These are phyloP conservation scores for Scytalidium sp. DNA, from an alignment of 2,329 filamentous ascomycete species.

Conservation along the genomic window DNA sequence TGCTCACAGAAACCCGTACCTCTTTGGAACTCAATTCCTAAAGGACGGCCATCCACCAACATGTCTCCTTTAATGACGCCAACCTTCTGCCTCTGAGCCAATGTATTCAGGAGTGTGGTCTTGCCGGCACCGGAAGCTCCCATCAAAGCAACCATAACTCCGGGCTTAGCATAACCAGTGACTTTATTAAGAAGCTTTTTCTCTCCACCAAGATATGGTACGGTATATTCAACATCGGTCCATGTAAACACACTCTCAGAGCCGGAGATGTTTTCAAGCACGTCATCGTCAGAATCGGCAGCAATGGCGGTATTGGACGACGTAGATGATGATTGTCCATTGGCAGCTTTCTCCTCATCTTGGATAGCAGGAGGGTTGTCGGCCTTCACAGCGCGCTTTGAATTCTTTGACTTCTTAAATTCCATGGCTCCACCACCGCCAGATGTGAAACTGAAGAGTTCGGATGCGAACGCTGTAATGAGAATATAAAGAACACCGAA, in stretches of 20 bases:
- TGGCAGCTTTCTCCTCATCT: slow-evolving; percentile 53
- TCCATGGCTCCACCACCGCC: slow-evolving; percentile 66
- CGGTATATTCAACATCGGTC: slow-evolving; percentile 68
- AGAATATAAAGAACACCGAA: slow-evolving; percentile 73
- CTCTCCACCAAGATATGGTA: slow-evolving; percentile 62
- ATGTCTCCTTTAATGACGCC: slow-evolving; percentile 63
- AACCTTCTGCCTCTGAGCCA: slow-evolving; percentile 66
- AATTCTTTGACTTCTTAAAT: slow-evolving; percentile 66
- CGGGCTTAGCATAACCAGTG: slow-evolving; percentile 76
- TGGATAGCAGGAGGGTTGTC: slow-evolving; percentile 33
- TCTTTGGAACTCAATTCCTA: slow-evolving; percentile 63
- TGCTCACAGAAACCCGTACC: slow-evolving; percentile 71
- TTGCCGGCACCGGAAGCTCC: slow-evolving; percentile 82
- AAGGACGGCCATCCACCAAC: slow-evolving; percentile 64
- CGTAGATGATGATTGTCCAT: slow-evolving; percentile 25
- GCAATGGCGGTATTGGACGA: slow-evolving; percentile 15
- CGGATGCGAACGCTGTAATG: slow-evolving; percentile 68
- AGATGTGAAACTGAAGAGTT: slow-evolving; percentile 60
- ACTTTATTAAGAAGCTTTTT: slow-evolving; percentile 65
- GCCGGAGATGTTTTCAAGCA: slow-evolving; percentile 45
- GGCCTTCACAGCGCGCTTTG: slow-evolving; percentile 50
- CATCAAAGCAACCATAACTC: slow-evolving; percentile 76
- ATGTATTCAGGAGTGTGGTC: slow-evolving; percentile 75
- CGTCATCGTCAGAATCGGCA: slow-evolving; percentile 31
- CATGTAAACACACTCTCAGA: slow-evolving; percentile 69